Conservation (phyloP, 2,329 filamentous ascomycete species). For the Beauveria sp. region DNA sequence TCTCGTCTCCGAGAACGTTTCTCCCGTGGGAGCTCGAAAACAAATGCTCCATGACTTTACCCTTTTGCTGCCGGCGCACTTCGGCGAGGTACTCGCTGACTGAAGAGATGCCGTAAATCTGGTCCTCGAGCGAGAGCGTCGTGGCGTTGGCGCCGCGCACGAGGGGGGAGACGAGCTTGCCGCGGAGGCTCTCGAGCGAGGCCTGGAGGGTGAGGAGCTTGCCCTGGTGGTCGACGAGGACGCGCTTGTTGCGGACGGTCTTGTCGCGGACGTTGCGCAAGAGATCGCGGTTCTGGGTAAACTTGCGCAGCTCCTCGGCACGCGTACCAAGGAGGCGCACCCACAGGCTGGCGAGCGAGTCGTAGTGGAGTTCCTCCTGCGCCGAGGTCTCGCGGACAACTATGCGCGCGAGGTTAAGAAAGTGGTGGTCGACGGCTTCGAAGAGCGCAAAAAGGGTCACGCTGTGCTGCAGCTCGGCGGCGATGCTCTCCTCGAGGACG, state of each 20-base stretch:
- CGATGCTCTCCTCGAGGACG: slow-evolving; percentile 83
- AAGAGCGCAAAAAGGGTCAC: slow-evolving; percentile 82
- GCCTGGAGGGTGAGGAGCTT: slow-evolving; percentile 77
- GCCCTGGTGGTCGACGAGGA: slow-evolving; percentile 80
- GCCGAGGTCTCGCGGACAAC: slow-evolving; percentile 76
- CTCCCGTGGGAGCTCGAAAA: slow-evolving; percentile 42
- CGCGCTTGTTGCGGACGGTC: slow-evolving; percentile 79
- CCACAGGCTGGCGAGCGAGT: slow-evolving; percentile 80
- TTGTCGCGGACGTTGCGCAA: slow-evolving; percentile 72
- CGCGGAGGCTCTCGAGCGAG: slow-evolving; percentile 74
- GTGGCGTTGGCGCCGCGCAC: slow-evolving; percentile 60
- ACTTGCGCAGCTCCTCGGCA: slow-evolving; percentile 71
- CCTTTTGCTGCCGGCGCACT: slow-evolving; percentile 72
- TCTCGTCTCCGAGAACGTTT: slow-evolving; percentile 17
- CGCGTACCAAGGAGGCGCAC: slow-evolving; percentile 73
- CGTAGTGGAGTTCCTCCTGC: slow-evolving; percentile 73
- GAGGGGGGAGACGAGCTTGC: slow-evolving; percentile 77
- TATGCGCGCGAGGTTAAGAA: slow-evolving; percentile 77
- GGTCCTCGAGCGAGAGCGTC: slow-evolving; percentile 65
- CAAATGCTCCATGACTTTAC: slow-evolving; percentile 72
- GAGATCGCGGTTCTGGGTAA: slow-evolving; percentile 79
- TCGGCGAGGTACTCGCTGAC: slow-evolving; percentile 71
- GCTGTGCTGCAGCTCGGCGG: slow-evolving; percentile 73
- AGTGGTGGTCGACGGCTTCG: slow-evolving; percentile 83
- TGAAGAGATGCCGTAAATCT: slow-evolving; percentile 74